Base-by-base conservation (phyloP, 192 early-diverging fungal species). In the Coemansia sp. region DNA sequence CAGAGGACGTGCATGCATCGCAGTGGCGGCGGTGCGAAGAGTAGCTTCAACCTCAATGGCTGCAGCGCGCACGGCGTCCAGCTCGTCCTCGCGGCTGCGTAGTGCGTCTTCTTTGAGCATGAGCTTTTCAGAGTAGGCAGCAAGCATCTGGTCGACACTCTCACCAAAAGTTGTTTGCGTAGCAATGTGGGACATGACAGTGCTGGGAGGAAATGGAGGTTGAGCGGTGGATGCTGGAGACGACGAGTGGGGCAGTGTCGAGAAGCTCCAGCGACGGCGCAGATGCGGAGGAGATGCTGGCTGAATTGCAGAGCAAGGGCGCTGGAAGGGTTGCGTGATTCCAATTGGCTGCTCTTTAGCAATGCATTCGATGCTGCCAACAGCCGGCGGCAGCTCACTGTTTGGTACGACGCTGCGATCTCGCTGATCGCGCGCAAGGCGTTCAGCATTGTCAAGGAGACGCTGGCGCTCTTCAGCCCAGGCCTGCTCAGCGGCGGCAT, bases 381-480 rank as follows among this genome's bases (percentile, higher is more conserved):
- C 19, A 5, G 32, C 7, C 1, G 21, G 30, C 25, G 21, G 31
- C 3, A 49, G n/a, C 10, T 48, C 28, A 1, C 8, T 30, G 14
- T 23, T 56, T 5, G 21, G 25, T 23, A 21, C 21, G 1, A 41
- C 10, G 23, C 67, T 54, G 4, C 53, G 0, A 56, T 60, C 10
- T 56, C 60, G 50, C 74, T 75, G 62, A 56, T 79, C 77, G 30
- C 58, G 71, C 19, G 60, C 67, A 3, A 79, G 61, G 0, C 77
- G 77, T 49, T 79, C 77, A 24, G 65, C 67, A 55, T 79, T 79
- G 71, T 79, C 77, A 25, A 79, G 49, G 19, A 79, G 58, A 4
- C 77, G 77, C 68, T 79, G 77, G 18, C 68, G 54, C 57, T 79
- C 77, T 38, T 74, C 77, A 18, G 31, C 23, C 77, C 77, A 79